phyloP scores from a whole-genome alignment of 1,284 basidiomycete species.

The Fomitopsis schrenkii region DNA sequence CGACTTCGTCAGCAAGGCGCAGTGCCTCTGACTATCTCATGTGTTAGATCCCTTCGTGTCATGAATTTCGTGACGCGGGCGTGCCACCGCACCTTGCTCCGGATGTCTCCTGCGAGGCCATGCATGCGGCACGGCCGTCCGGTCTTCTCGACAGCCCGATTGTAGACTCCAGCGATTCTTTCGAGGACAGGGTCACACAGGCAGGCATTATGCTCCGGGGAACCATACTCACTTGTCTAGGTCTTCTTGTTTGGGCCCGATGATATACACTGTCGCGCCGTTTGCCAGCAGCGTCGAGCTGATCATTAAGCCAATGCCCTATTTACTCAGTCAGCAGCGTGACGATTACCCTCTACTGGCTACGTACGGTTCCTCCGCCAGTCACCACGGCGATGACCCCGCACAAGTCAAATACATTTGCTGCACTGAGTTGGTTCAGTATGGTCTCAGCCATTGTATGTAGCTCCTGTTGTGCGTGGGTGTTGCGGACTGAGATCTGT shows the following conservation, averaged over 20 bases:
- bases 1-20: constrained; percentile 40
- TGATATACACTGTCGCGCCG: constrained; percentile 46
- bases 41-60: not conserved
- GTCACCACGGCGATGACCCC: constrained; percentile 47
- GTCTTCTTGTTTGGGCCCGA: constrained; percentile 41
- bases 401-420: constrained; percentile 38
- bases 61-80: not conserved
- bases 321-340: not conserved
- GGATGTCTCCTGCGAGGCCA: constrained; percentile 41
- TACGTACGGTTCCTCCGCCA: constrained; percentile 41
- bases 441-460: constrained; percentile 34
- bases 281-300: constrained; percentile 43
- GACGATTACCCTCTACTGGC: not conserved
- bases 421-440: constrained; percentile 33
- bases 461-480: not conserved
- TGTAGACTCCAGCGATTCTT: constrained; percentile 35
- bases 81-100: constrained; percentile 34
- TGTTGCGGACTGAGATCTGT: not conserved
- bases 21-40: constrained; percentile 37
- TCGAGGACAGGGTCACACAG: not conserved
- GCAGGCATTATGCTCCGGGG: not conserved
- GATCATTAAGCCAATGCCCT: constrained; percentile 51
- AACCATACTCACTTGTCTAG: constrained; percentile 30
- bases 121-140: constrained; percentile 34
- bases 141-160: constrained; percentile 32